These are phyloP conservation scores for Claviceps capensis DNA, from an alignment of 2,329 filamentous ascomycete genomes.

Conservation along the genomic window DNA sequence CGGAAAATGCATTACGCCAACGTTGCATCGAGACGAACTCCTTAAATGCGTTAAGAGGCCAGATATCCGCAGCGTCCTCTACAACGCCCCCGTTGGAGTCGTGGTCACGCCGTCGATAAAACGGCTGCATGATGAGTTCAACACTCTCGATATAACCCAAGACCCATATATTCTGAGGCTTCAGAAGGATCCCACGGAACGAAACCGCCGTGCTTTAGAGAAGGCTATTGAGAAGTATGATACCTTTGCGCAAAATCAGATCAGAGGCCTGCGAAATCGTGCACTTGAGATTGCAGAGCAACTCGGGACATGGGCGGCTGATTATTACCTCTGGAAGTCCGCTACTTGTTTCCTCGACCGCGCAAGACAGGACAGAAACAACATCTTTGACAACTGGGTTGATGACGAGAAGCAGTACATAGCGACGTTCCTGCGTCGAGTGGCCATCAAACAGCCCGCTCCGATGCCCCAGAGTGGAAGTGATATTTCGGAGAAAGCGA, in stretches of 20 bases:
- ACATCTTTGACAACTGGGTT: conserved; percentile 27
- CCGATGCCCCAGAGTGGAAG: conserved; percentile 6
- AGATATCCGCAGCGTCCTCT: conserved; percentile 27
- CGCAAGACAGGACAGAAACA: conserved; percentile 6
- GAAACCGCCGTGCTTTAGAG: conserved; percentile 23
- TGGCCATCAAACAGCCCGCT: conserved; percentile 12
- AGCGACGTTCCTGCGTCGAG: conserved; percentile 26
- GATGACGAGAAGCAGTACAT: conserved; percentile 44
- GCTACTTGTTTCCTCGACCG: conserved; percentile 22
- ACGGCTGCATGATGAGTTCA: conserved; percentile 27
- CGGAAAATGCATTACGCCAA: conserved; percentile 55
- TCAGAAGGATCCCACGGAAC: conserved; percentile 24
- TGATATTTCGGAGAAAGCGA: conserved; percentile 43
- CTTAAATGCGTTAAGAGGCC: conserved; percentile 57
- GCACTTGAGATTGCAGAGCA: conserved; percentile 37
- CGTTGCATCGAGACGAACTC: conserved; percentile 54
- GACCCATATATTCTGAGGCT: conserved; percentile 48
- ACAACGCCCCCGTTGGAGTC: conserved; percentile 8
- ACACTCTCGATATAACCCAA: conserved; percentile 36
- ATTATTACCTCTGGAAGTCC: conserved; percentile 46
- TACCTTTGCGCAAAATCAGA: conserved; percentile 39
- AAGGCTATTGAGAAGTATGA: conserved; percentile 27
- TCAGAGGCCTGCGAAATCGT: conserved; percentile 40
- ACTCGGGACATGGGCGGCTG: conserved; percentile 55
- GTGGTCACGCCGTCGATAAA: conserved; percentile 24